Evolutionary conservation across 768 basidiomycete genomes (phyloP).

Genomic region (Boletus subcaerulescens): DNA sequence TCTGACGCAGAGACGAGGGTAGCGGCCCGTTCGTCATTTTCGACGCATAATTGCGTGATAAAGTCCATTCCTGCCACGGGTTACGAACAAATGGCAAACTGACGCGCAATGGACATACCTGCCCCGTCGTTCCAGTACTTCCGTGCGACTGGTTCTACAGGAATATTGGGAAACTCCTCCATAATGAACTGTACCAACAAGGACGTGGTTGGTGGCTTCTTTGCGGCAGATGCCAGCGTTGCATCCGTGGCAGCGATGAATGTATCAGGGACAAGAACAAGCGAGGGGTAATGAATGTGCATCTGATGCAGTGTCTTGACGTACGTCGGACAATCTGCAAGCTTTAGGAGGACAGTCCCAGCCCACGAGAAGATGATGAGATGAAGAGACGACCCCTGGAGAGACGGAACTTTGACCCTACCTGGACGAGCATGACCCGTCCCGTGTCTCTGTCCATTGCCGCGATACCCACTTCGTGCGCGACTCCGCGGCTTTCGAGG

Average conservation of each 20-base stretch:
- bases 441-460: constrained; percentile 81
- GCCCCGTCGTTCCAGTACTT: constrained; percentile 85
- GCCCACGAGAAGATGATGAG: not conserved
- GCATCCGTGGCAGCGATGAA: constrained; percentile 61
- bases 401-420: constrained; percentile 23
- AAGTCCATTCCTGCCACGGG: constrained; percentile 65
- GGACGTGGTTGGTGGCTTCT: constrained; percentile 47
- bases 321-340: constrained; percentile 85
- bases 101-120: constrained; percentile 40
- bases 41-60: constrained; percentile 69
- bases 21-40: constrained; percentile 79
- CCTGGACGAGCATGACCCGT: constrained; percentile 75
- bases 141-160: constrained; percentile 68
- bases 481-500: constrained; percentile 74
- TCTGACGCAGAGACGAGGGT: constrained; percentile 75
- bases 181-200: constrained; percentile 68
- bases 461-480: constrained; percentile 84
- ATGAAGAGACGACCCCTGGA: not conserved
- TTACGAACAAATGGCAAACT: not conserved
- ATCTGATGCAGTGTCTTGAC: constrained; percentile 86
- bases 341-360: constrained; percentile 36
- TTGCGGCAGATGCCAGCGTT: constrained; percentile 41
- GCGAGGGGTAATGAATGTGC: constrained; percentile 67
- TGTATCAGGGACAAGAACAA: constrained; percentile 81
- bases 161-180: constrained; percentile 69